These are phyloP conservation scores for Dillenia suffruticosa DNA, from an alignment of 164 flowering plant species.

Conservation along the genomic window DNA sequence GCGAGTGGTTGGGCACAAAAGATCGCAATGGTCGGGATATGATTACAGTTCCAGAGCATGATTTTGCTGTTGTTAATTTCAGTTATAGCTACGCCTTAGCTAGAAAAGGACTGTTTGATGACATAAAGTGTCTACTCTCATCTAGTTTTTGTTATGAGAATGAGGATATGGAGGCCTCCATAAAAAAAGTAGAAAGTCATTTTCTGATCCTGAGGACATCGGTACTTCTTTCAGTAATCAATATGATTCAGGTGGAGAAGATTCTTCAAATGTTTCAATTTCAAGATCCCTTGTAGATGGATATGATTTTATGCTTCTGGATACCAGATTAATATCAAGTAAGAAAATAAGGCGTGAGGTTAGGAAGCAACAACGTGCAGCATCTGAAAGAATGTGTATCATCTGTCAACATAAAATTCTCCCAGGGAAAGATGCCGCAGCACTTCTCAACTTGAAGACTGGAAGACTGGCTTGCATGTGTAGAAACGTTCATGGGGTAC, in stretches of 20 bases:
- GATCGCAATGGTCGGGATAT: constrained; percentile 16
- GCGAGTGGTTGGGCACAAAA: constrained; percentile 78
- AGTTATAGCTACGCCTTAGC: constrained; percentile 56
- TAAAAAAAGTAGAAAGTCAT: constrained; percentile 43
- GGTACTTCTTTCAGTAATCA: constrained; percentile 33
- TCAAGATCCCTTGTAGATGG: constrained; percentile 21
- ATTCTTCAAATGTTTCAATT: constrained; percentile 19
- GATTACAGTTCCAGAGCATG: constrained; percentile 39
- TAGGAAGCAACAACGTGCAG: constrained; percentile 62
- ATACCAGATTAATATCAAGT: constrained; percentile 32
- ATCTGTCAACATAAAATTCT: constrained; percentile 85
- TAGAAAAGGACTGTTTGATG: constrained; percentile 43
- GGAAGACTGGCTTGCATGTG: constrained; percentile 86
- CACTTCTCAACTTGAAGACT: constrained; percentile 70
- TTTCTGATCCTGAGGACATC: constrained; percentile 71
- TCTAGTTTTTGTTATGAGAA: constrained; percentile 22
- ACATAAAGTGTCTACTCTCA: constrained; percentile 29
- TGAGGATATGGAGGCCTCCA: constrained; percentile 17
- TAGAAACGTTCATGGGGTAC: constrained; percentile 84
- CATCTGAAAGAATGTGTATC: constrained; percentile 72
- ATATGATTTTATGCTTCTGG: constrained; percentile 36
- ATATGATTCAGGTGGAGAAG: constrained; percentile 51
- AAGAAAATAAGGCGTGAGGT: constrained; percentile 55
- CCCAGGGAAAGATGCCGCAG: constrained; percentile 87
- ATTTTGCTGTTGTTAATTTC: constrained; percentile 66